Conservation (phyloP, 331 rosid genomes). For the Rosa hybrid region DNA sequence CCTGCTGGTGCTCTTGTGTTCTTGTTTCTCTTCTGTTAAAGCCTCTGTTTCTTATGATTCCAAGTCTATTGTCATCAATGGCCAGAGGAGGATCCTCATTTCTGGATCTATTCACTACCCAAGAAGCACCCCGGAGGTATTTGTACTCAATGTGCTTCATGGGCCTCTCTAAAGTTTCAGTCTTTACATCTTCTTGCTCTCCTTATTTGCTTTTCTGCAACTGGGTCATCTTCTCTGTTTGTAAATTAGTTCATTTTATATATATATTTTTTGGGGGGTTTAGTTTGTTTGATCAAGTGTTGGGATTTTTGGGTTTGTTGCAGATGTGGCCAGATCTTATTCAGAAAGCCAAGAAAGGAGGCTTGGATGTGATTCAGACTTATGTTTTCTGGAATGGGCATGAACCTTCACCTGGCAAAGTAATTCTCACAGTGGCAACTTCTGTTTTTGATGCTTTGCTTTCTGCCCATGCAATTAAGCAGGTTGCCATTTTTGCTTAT, state of each 20-base stretch:
- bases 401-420: slow-evolving; percentile 90
- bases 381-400: slow-evolving; percentile 99
- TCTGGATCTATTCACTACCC: slow-evolving; percentile 99
- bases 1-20: slow-evolving; percentile 32
- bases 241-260: no score
- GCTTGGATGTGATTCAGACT: slow-evolving; percentile 95
- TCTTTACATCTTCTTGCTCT: slow-evolving; percentile 3
- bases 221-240: slow-evolving; percentile 21
- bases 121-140: slow-evolving; percentile 95
- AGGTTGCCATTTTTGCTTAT: neutral
- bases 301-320: slow-evolving; percentile 24
- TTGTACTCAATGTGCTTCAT: slow-evolving; percentile 46
- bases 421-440: slow-evolving; percentile 40
- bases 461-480: slow-evolving; percentile 7
- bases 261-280: neutral
- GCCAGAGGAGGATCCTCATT: slow-evolving; percentile 83
- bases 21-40: slow-evolving; percentile 41
- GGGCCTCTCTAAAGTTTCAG: slow-evolving; percentile 16
- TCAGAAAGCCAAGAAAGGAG: slow-evolving; percentile 98
- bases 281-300: neutral
- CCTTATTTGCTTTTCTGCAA: slow-evolving; percentile 25
- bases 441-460: neutral
- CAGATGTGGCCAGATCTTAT: slow-evolving; percentile 99
- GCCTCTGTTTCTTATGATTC: slow-evolving; percentile 90
- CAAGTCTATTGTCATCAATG: slow-evolving; percentile 85